Percentiles rank a stretch among this genome's conserved stretches.
phyloP scores from a whole-genome alignment of 768 basidiomycete species.

The Suillus paluster region DNA sequence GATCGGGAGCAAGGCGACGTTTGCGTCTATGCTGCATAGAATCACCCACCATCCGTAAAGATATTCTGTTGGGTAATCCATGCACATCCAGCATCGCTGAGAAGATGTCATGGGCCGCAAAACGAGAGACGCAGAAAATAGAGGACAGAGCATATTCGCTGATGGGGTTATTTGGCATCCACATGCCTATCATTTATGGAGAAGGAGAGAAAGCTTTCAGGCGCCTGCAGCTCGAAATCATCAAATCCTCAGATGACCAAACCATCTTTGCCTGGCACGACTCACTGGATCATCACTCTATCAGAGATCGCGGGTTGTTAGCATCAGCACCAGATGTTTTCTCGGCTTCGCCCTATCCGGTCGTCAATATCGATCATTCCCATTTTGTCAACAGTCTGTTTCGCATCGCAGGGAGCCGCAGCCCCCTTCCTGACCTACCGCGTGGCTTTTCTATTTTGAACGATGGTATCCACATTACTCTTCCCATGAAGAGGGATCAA shows the following conservation, averaged over 20 bases:
- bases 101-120: constrained; percentile 34
- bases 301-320: constrained; percentile 6
- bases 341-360: not conserved
- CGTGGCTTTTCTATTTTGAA: constrained; percentile 4
- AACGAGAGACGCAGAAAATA: constrained; percentile 30
- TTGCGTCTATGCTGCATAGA: not conserved
- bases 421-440: not conserved
- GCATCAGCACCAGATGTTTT: constrained; percentile 12
- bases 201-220: constrained; percentile 22
- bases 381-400: not conserved
- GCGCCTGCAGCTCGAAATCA: constrained; percentile 19
- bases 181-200: constrained; percentile 22
- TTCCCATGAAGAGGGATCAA: constrained; percentile 7
- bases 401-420: not conserved
- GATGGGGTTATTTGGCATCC: constrained; percentile 23
- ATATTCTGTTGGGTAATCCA: constrained; percentile 7
- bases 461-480: constrained; percentile 11
- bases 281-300: not conserved
- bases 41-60: constrained; percentile 14
- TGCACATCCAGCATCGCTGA: constrained; percentile 17
- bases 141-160: constrained; percentile 35
- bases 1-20: constrained; percentile 11
- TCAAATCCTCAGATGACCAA: constrained; percentile 15
- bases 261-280: constrained; percentile 17
- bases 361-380: constrained; percentile 5